Base-by-base conservation (phyloP, 352 stramenopile genomes). In the Phytophthora capsici region DNA sequence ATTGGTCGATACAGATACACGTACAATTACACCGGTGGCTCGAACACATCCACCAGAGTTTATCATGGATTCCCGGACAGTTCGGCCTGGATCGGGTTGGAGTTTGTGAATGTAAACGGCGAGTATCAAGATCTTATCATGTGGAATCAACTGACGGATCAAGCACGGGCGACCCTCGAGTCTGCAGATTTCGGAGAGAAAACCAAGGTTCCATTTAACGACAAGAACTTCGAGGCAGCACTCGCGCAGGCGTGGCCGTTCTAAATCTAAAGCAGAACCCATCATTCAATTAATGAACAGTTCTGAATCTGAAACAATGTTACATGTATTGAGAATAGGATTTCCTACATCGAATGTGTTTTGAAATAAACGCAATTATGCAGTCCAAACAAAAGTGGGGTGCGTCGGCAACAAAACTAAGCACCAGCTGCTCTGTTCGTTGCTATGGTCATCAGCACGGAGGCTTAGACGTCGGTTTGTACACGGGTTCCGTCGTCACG, bases 131-230 rank as follows among this genome's bases (percentile, higher is more conserved):
- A 41, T 43, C 17, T 54, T 2, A 43, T 54, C 28, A 36, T 43
- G 47, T 54, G 47, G 47, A 32, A 54, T 3, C 47, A 54, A n/a
- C 47, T 54, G 14, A 41, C 28, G 2, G 28, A 54, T 1, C 28
- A 4, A 19, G 47, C 47, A 38, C 5, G 6, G 14, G 2, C 19
- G 1, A 28, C 47, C 3, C 26, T 54, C 6, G 17, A 54, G 23
- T 3, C 14, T 2, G 2, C 19, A 10, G 23, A 54, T 26, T 54
- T 44, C 6, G 28, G 32, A 2, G 14, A 44, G 12, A n/a, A 7
- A 12, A 12, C 0, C 16, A 28, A 28, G 2, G n/a, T n/a, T n/a
- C n/a, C n/a, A n/a, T n/a, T n/a, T n/a, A 54, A 41, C 13, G 30
- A 54, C 17, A 20, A 19, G 16, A 54, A 54, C n/a, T 54, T 54